A percentile compares a stretch with the other conserved stretches of the same genome.
Conservation (phyloP, 2,329 filamentous ascomycete genomes). For the Ascochyta clinopodiicola region DNA sequence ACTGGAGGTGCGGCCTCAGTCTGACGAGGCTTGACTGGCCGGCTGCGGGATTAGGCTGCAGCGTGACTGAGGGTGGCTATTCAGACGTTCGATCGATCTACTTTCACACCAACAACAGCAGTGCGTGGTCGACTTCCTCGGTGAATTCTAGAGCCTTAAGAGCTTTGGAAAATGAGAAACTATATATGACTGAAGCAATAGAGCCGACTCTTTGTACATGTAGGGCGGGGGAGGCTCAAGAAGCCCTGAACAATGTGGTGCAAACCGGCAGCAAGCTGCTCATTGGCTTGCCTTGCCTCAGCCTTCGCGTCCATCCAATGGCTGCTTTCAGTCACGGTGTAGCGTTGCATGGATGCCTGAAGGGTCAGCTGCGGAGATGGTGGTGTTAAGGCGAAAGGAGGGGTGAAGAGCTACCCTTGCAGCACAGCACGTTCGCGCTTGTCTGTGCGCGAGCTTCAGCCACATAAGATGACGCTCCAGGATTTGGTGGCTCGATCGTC, state of each 20-base stretch:
- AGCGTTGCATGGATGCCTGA: slow-evolving; percentile 22
- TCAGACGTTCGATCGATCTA: neutral
- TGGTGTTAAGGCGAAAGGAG: slow-evolving; percentile 21
- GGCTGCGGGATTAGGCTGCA: slow-evolving; percentile 23
- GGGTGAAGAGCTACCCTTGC: slow-evolving; percentile 1
- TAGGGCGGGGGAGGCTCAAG: slow-evolving; percentile 22
- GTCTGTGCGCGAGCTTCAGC: slow-evolving; percentile 19
- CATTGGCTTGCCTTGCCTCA: slow-evolving; percentile 17
- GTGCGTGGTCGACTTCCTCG: neutral
- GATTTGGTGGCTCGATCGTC: neutral
- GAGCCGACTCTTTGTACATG: slow-evolving; percentile 2
- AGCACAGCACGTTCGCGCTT: too few relatives aligned
- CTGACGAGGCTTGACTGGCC: slow-evolving; percentile 21
- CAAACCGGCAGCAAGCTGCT: slow-evolving; percentile 6
- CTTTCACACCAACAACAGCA: neutral
- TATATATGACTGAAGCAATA: neutral
- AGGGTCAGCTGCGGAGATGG: slow-evolving; percentile 23
- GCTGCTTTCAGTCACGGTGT: slow-evolving; percentile 2
- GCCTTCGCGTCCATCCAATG: slow-evolving; percentile 17
- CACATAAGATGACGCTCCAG: slow-evolving; percentile 19
- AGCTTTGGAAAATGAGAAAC: neutral
- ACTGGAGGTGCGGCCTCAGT: slow-evolving; percentile 7
- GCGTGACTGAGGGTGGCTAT: slow-evolving; percentile 14
- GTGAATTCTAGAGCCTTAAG: neutral
- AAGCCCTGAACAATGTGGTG: slow-evolving; percentile 6